Base-by-base conservation (phyloP, 805 yeast species). In the Starmerella asiatica region DNA sequence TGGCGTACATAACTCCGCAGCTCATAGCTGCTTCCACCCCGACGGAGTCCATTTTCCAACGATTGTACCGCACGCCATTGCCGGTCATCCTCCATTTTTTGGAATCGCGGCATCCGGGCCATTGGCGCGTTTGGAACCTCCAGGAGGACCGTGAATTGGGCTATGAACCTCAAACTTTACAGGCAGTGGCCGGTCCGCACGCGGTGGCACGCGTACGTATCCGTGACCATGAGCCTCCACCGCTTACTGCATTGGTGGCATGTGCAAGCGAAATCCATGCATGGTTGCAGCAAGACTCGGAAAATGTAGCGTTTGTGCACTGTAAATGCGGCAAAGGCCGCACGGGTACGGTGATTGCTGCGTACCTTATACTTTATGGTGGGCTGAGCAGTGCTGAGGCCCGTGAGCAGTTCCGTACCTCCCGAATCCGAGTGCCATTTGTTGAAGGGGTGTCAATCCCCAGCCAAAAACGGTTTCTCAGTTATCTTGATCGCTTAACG, bases 291-390 rank as follows among this genome's bases (percentile, higher is more conserved):
- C 30, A 32, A 14, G 48, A 56, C 17, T 49, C 59, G 0, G 42
- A 58, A 0, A 66, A 69, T 40, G 75, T 79, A 2, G 85, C 81
- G 0, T 67, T 81, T 0, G 57, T 88, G 6, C 96, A 88, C 55
- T 88, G 97, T 56, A 76, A 79, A 52, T 81, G 82, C 47, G 97
- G 97, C 0, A 85, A 84, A 58, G 97, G 97, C 0, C 63, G 97
- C 21, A 77, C 94, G 0, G 96, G 97, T 0, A 68, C 85, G 1
- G 59, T 83, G 1, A 70, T 71, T 5, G 73, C 81, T 44, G 82
- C 85, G 0, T 79, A 74, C 52, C 56, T 86, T 45, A 76, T 85
- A 71, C 65, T 64, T 37, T 55, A 58, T 37, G 55, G 56, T 26
- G 59, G 59, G 2, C 39, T 64, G 39, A 44, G 65, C 0, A 61